Percentiles rank a stretch among this genome's conserved stretches.
Evolutionary conservation across 257 asterid genomes (phyloP).

Genomic region (Forsythia suspensa): DNA sequence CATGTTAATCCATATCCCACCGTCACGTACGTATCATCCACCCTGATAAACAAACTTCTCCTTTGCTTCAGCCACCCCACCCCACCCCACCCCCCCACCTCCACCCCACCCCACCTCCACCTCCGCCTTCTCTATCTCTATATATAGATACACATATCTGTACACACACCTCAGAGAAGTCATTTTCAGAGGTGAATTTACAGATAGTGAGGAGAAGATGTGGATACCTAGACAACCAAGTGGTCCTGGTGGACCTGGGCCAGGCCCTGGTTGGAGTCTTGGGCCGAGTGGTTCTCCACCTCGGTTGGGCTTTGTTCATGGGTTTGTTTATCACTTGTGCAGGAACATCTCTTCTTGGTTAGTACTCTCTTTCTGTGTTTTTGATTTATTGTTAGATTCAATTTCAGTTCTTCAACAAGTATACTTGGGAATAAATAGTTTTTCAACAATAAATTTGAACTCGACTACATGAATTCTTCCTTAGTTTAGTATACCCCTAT

Average conservation of each 20-base stretch:
- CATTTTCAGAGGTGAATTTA: neutral
- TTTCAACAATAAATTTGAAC: too few species aligned
- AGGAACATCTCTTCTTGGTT: neutral
- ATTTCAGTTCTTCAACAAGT: neutral
- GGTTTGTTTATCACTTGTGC: neutral
- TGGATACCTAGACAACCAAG: neutral
- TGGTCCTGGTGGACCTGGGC: neutral
- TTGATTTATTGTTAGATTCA: neutral
- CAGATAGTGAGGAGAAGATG: neutral
- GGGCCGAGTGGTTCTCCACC: neutral
- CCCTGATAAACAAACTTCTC: neutral
- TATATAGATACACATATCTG: too few species aligned
- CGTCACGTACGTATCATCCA: neutral
- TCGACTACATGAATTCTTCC: too few species aligned
- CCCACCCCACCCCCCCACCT: neutral
- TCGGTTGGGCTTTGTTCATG: neutral
- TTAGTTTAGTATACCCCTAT: too few species aligned
- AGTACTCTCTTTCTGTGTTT: neutral
- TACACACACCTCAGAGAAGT: neutral
- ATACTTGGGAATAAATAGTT: too few species aligned
- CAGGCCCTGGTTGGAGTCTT: neutral
- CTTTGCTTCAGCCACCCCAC: neutral
- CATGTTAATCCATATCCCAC: neutral
- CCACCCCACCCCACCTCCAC: neutral
- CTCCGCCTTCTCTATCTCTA: too few species aligned